A percentile compares a stretch with the other conserved stretches of the same genome.
Evolutionary conservation across 1,284 basidiomycete species (phyloP).

Genomic region (Melampsora medusae): DNA sequence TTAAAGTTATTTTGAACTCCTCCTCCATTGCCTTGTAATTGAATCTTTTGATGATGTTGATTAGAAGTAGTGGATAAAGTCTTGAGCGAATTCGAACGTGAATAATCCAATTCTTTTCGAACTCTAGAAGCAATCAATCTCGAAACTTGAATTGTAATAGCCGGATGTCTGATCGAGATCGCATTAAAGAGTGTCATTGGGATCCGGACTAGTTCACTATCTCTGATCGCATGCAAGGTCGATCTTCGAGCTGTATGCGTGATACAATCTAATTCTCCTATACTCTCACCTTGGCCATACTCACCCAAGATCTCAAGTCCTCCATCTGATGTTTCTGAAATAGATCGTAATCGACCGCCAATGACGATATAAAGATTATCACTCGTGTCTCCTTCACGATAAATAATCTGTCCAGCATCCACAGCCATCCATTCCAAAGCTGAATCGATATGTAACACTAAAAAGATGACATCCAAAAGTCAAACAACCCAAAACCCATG

Average conservation of each 20-base stretch:
- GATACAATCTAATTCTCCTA: constrained; percentile 90
- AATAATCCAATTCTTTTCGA: constrained; percentile 70
- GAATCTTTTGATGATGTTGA: constrained; percentile 36
- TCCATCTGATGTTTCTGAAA: constrained; percentile 65
- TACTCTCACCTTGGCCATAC: constrained; percentile 78
- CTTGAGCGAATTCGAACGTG: constrained; percentile 56
- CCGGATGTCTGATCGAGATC: constrained; percentile 74
- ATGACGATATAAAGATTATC: constrained; percentile 98
- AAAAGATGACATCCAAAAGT: constrained; percentile 4
- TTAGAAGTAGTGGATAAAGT: constrained; percentile 46
- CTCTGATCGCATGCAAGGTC: constrained; percentile 94
- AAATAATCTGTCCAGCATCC: constrained; percentile 85
- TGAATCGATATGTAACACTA: constrained; percentile 93
- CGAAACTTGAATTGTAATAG: constrained; percentile 90
- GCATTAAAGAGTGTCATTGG: constrained; percentile 97
- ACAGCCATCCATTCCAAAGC: constrained; percentile 98
- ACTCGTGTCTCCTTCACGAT: constrained; percentile 81
- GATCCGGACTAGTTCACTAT: constrained; percentile 96
- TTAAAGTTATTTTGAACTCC: constrained; percentile 77
- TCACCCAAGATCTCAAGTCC: constrained; percentile 79
- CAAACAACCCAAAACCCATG: not conserved
- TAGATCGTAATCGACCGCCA: constrained; percentile 86
- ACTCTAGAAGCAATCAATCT: constrained; percentile 91
- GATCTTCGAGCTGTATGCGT: constrained; percentile 82
- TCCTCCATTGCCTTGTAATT: constrained; percentile 26